Conservation (phyloP, 129 eudicot species). For the Flaveria robusta region DNA sequence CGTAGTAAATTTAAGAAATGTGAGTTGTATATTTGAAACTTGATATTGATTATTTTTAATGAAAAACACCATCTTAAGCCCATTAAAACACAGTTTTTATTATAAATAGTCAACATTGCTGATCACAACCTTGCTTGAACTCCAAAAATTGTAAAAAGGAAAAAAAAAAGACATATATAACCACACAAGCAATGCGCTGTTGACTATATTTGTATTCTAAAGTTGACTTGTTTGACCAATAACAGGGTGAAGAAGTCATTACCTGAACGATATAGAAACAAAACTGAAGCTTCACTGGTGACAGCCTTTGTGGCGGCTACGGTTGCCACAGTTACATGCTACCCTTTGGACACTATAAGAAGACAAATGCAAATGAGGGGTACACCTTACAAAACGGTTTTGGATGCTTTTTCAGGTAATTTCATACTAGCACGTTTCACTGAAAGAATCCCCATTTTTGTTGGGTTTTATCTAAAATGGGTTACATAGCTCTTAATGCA, state of each 20-base stretch:
- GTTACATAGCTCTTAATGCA: neutral
- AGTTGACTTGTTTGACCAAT: constrained; percentile 24
- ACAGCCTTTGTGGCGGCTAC: constrained; percentile 87
- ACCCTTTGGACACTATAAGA: constrained; percentile 90
- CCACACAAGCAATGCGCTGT: neutral
- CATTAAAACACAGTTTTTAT: neutral
- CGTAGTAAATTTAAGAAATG: neutral
- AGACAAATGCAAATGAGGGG: constrained; percentile 98
- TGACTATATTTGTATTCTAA: constrained; percentile 8
- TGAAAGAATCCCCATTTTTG: constrained; percentile 2
- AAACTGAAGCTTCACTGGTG: constrained; percentile 70
- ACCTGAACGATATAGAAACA: constrained; percentile 83
- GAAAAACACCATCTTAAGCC: neutral
- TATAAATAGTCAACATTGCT: neutral
- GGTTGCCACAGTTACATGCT: constrained; percentile 81
- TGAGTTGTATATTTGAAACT: neutral
- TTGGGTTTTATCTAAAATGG: neutral
- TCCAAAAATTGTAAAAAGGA: neutral
- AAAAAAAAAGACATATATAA: neutral
- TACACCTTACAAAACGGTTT: constrained; percentile 76
- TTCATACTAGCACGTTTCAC: neutral
- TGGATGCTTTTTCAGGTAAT: constrained; percentile 89
- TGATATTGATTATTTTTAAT: neutral
- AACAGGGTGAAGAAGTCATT: constrained; percentile 93
- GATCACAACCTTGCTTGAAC: neutral